These are phyloP conservation scores for Lolium perenne DNA, from an alignment of 176 grass and related monocot genomes.

Conservation along the genomic window DNA sequence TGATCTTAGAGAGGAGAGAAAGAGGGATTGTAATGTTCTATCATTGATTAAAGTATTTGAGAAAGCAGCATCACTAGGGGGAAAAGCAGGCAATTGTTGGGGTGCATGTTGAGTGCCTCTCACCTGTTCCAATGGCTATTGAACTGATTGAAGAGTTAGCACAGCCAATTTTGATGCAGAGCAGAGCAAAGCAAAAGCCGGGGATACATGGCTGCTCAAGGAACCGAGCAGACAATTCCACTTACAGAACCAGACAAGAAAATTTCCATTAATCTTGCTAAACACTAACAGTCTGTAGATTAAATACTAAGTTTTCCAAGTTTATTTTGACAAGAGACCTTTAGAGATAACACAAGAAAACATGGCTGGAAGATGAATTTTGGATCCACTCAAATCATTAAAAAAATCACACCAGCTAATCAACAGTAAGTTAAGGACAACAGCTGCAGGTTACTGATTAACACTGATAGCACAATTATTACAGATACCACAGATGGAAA, in stretches of 20 bases:
- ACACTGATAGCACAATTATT: not conserved
- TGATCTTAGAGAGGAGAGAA: conserved; percentile 46
- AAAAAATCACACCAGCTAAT: not conserved
- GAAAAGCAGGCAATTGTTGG: conserved; percentile 41
- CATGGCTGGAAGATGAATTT: not conserved
- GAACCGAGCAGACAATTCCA: conserved; percentile 54
- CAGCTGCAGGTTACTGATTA: not conserved
- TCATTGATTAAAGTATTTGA: conserved; percentile 61
- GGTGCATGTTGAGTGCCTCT: conserved; percentile 46
- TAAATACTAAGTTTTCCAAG: conserved; percentile 9
- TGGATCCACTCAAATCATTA: not conserved
- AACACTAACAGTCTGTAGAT: not conserved
- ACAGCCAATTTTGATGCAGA: conserved; percentile 40
- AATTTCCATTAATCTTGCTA: conserved; percentile 31
- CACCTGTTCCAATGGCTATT: conserved; percentile 67
- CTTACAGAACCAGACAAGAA: conserved; percentile 29
- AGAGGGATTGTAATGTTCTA: conserved; percentile 57
- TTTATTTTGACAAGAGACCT: conserved; percentile 9
- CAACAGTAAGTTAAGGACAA: not conserved
- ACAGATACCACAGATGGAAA: not conserved
- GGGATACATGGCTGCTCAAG: conserved; percentile 53
- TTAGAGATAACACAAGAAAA: not conserved
- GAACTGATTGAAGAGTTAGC: conserved; percentile 57
- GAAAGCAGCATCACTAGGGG: conserved; percentile 52
- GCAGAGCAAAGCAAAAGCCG: conserved; percentile 27